These are phyloP conservation scores for Hymenoscyphus fructigenus DNA, from an alignment of 2,329 filamentous ascomycete genomes.

Conservation along the genomic window DNA sequence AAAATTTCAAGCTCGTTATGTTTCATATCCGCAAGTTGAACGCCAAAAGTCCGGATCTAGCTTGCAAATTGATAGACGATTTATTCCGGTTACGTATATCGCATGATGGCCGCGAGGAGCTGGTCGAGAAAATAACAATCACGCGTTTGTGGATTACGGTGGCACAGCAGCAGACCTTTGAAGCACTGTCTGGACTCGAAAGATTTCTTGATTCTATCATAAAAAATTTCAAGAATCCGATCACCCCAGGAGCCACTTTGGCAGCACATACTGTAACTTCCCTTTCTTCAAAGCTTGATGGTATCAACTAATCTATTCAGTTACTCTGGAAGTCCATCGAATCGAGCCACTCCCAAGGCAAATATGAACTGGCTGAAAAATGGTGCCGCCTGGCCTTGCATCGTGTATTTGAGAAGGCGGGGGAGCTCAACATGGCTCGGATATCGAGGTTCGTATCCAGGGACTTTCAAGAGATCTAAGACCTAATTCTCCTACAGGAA, in stretches of 20 bases:
- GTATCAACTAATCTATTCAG: slow-evolving; percentile 43
- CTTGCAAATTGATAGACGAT: slow-evolving; percentile 56
- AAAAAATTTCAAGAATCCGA: slow-evolving; percentile 43
- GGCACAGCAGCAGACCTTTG: slow-evolving; percentile 40
- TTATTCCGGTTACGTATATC: slow-evolving; percentile 61
- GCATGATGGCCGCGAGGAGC: slow-evolving; percentile 49
- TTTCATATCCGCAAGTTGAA: slow-evolving; percentile 67
- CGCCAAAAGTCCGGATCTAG: slow-evolving; percentile 49
- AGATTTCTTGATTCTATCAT: slow-evolving; percentile 48
- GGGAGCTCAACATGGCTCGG: slow-evolving; percentile 65
- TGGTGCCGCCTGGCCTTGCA: slow-evolving; percentile 76
- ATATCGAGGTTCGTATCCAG: slow-evolving; percentile 55
- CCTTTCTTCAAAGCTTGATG: slow-evolving; percentile 11
- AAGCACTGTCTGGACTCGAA: slow-evolving; percentile 41
- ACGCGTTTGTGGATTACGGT: slow-evolving; percentile 66
- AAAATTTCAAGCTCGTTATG: slow-evolving; percentile 64
- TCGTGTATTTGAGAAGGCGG: slow-evolving; percentile 62
- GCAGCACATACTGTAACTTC: slow-evolving; percentile 62
- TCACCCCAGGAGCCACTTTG: slow-evolving; percentile 62
- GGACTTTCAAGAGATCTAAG: background rate
- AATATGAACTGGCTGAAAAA: slow-evolving; percentile 54
- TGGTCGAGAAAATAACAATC: slow-evolving; percentile 69
- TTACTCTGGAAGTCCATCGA: slow-evolving; percentile 82
- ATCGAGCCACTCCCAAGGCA: slow-evolving; percentile 49
- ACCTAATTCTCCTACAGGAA: slow-evolving; percentile 53